Base-by-base conservation (phyloP, 2,329 filamentous ascomycete genomes). In the Leptographium wingfieldii region DNA sequence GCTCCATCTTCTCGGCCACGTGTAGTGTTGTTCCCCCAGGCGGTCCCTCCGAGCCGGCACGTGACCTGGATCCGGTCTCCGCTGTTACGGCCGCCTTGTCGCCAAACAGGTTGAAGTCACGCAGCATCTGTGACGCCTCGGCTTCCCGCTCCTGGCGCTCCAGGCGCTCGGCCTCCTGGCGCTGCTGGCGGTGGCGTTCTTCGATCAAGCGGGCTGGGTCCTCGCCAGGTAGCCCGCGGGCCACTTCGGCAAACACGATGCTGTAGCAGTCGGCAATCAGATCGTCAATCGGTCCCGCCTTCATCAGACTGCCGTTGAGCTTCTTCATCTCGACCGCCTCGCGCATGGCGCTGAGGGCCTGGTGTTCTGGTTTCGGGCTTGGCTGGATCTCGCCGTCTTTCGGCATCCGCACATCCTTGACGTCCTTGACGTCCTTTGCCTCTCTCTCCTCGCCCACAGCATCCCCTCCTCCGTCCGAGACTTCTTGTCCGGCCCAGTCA, bases 221-320 rank as follows among this genome's bases (percentile, higher is more conserved):
- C n/a, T 72, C 69, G 33, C 76, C 76, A 0, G 81, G 80, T 2
- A 90, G 73, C 3, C 76, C 77, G 51, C 80, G 80, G 2, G 83
- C 83, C 56, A 91, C 74, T 35, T 86, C 81, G 22, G 80, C 78
- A 69, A 90, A 94, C 19, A 95, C 76, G 56, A 84, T 80, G 1
- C 89, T 87, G 71, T 96, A 99, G 56, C 88, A 85, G 72, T 99
- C 94, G 27, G 86, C 88, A 65, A 96, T 88, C n/a, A 97, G 80
- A 68, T 99, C 94, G 67, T 99, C 94, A 53, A 97, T 92, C 11
- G 86, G 79, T 0, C 84, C 82, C 0, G 87, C 82, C 72, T 96
- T 96, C 81, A 95, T 94, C 9, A 96, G 78, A 55, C 86, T 87
- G 49, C 86, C 86, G 69, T 99, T 99, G 53, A 96, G 80, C 69